phyloP scores from a whole-genome alignment of 345 rosid species.

The Limnanthes douglasii region DNA sequence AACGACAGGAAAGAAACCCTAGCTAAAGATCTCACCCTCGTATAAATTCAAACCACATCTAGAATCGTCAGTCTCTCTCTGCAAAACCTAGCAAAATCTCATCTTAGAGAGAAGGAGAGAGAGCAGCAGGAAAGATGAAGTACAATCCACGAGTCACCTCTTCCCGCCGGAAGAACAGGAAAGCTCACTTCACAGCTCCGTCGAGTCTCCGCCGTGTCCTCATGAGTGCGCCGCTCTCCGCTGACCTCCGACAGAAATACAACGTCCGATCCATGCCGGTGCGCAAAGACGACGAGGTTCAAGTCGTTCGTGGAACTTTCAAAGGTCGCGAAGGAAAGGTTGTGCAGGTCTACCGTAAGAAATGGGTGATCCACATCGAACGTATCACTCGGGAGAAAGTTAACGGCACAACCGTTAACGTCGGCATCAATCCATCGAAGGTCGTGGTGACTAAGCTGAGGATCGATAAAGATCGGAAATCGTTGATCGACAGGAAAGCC shows the following conservation, averaged over 20 bases:
- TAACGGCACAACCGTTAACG: conserved; percentile 68
- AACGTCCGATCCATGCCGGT: conserved; percentile 71
- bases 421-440: conserved; percentile 62
- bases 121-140: conserved; percentile 34
- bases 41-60: no score
- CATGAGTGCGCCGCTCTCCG: conserved; percentile 59
- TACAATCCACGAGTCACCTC: conserved; percentile 60
- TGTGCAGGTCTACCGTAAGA: conserved; percentile 60
- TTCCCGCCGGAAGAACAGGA: conserved; percentile 70
- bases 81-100: no score
- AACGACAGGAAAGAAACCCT: no score
- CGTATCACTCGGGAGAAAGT: conserved; percentile 73
- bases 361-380: conserved; percentile 83
- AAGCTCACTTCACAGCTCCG: conserved; percentile 64
- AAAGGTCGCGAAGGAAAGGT: conserved; percentile 80
- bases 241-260: conserved; percentile 66
- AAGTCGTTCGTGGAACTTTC: conserved; percentile 68
- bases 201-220: conserved; percentile 60
- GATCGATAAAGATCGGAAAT: conserved; percentile 63
- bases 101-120: background rate
- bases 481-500: conserved; percentile 59
- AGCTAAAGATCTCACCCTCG: no score
- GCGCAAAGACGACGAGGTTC: conserved; percentile 76
- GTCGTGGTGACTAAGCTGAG: conserved; percentile 59
- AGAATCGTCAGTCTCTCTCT: no score